These are phyloP conservation scores for Aspergillus fumigatiaffinis DNA, from an alignment of 2,329 filamentous ascomycete species.

Conservation along the genomic window DNA sequence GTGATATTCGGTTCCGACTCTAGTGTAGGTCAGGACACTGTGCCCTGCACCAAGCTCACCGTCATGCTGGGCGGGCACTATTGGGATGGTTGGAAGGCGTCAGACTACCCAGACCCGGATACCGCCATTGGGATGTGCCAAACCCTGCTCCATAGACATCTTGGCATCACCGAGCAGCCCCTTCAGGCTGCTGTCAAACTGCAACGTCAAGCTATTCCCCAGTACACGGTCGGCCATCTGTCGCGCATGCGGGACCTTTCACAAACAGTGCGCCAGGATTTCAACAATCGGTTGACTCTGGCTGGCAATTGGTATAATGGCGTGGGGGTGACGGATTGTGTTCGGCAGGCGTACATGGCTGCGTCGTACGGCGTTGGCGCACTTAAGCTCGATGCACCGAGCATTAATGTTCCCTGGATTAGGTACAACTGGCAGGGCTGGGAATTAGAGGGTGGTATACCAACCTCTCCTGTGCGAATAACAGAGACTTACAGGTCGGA, in stretches of 20 bases:
- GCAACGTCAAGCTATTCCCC: slow-evolving; percentile 75
- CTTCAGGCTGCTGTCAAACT: slow-evolving; percentile 59
- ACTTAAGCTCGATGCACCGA: slow-evolving; percentile 19
- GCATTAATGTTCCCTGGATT: slow-evolving; percentile 17
- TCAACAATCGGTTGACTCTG: slow-evolving; percentile 62
- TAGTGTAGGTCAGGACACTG: slow-evolving; percentile 53
- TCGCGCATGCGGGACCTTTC: slow-evolving; percentile 57
- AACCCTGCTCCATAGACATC: slow-evolving; percentile 66
- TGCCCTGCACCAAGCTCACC: slow-evolving; percentile 74
- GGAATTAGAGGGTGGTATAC: slow-evolving; percentile 29
- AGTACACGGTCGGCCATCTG: slow-evolving; percentile 78
- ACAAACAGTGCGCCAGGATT: slow-evolving; percentile 52
- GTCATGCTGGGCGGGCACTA: slow-evolving; percentile 94
- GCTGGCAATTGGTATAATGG: slow-evolving; percentile 52
- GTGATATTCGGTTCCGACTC: slow-evolving; percentile 86
- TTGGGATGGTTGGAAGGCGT: slow-evolving; percentile 63
- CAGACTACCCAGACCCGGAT: slow-evolving; percentile 58
- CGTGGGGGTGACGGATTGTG: slow-evolving; percentile 52
- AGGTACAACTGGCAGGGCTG: slow-evolving; percentile 18
- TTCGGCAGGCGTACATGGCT: slow-evolving; percentile 55
- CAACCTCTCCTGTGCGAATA: slow-evolving; percentile 22
- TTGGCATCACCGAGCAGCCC: slow-evolving; percentile 64
- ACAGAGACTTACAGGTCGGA: slow-evolving; percentile 9
- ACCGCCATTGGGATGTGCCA: slow-evolving; percentile 68
- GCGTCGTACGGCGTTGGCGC: slow-evolving; percentile 39